phyloP scores from a whole-genome alignment of 176 grass and related monocot species.

The Bothriochloa decipiens region DNA sequence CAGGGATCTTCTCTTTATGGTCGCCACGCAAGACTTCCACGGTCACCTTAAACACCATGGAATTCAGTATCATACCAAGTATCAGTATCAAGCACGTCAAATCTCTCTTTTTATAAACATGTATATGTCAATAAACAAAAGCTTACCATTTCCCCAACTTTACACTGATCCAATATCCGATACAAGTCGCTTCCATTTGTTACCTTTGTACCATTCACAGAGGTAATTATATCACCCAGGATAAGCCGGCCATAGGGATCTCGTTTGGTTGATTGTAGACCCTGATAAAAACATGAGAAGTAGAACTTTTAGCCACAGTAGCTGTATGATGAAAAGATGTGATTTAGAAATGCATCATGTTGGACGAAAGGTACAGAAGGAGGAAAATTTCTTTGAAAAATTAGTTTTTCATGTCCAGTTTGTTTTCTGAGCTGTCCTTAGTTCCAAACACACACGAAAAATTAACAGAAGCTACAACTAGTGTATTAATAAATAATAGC shows the following conservation, averaged over 20 bases:
- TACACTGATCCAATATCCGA: slow-evolving; percentile 93
- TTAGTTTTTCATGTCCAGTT: neutral
- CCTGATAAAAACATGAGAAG: slow-evolving; percentile 47
- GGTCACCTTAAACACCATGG: slow-evolving; percentile 53
- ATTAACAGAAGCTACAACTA: neutral
- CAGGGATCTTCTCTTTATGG: slow-evolving; percentile 91
- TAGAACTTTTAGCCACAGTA: slow-evolving; percentile 19
- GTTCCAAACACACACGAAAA: neutral
- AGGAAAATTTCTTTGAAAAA: neutral
- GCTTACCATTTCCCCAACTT: slow-evolving; percentile 95
- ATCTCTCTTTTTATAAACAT: neutral
- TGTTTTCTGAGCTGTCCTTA: slow-evolving; percentile 1
- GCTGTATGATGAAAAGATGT: neutral
- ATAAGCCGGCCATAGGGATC: slow-evolving; percentile 88
- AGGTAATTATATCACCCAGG: slow-evolving; percentile 94
- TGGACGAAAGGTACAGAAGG: neutral
- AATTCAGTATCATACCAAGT: neutral
- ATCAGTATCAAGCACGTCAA: neutral
- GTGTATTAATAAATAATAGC: neutral
- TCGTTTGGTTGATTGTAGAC: slow-evolving; percentile 83
- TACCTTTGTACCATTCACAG: slow-evolving; percentile 88
- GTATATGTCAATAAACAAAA: neutral
- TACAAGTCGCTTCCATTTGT: slow-evolving; percentile 92
- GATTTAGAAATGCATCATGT: neutral
- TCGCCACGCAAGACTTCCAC: slow-evolving; percentile 96